Conservation (phyloP, 2,329 filamentous ascomycete genomes). For the Cercospora citrullina region DNA sequence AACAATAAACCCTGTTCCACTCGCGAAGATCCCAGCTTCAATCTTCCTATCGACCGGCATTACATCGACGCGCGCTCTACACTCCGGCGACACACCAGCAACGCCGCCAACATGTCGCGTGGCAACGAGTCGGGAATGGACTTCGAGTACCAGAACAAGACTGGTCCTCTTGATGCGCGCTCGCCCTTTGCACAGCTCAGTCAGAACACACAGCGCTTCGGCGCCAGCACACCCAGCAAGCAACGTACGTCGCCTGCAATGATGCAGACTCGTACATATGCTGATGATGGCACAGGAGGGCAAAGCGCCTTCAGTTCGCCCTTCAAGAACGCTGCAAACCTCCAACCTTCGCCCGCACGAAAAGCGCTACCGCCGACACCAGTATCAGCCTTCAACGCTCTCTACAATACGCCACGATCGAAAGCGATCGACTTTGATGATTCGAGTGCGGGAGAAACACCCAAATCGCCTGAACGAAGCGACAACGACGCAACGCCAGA, state of each 20-base stretch:
- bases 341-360: constrained; percentile 37
- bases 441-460: constrained; percentile 53
- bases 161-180: constrained; percentile 47
- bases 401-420: constrained; percentile 43
- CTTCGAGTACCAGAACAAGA: constrained; percentile 53
- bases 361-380: constrained; percentile 46
- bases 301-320: constrained; percentile 47
- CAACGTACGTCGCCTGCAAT: constrained; percentile 22
- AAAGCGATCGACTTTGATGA: constrained; percentile 42
- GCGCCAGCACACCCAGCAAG: constrained; percentile 18
- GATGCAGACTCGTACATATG: background rate
- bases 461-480: constrained; percentile 46
- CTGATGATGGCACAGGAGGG: constrained; percentile 23
- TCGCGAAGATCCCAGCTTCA: constrained; percentile 5
- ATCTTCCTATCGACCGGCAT: constrained; percentile 3
- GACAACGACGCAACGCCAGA: constrained; percentile 38
- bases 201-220: constrained; percentile 39
- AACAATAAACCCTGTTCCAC: background rate
- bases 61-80: constrained; percentile 10
- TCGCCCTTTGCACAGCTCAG: constrained; percentile 49
- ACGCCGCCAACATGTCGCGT: constrained; percentile 36
- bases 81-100: background rate
- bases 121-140: constrained; percentile 54
- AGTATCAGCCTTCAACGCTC: constrained; percentile 35
- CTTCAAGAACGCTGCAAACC: constrained; percentile 53